phyloP scores from a whole-genome alignment of 352 stramenopile species.

The Elongisporangium undulatum region DNA sequence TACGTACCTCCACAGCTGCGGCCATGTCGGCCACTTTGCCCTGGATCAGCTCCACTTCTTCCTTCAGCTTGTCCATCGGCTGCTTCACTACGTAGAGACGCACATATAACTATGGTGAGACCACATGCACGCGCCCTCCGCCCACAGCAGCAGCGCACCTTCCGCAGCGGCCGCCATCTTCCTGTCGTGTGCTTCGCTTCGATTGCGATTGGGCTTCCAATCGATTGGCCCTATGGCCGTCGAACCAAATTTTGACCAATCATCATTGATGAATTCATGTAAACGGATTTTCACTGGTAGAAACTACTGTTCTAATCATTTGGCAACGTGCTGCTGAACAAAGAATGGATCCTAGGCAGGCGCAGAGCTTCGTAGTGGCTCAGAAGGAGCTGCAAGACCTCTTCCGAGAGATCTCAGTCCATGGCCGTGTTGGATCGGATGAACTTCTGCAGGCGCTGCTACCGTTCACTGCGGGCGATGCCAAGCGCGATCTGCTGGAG shows the following conservation, averaged over 20 bases:
- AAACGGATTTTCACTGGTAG: conserved; percentile 2
- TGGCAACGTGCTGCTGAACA: conserved; percentile 4
- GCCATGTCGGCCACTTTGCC: conserved; percentile 47
- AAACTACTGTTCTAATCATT: neutral
- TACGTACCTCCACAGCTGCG: conserved; percentile 35
- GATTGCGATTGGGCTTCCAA: conserved; percentile 14
- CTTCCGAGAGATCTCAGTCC: conserved; percentile 47
- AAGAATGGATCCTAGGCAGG: conserved; percentile 52
- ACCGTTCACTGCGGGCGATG: conserved; percentile 57
- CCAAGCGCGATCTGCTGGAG: conserved; percentile 40
- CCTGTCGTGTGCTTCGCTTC: neutral
- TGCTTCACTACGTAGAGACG: conserved; percentile 21
- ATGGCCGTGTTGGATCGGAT: conserved; percentile 32
- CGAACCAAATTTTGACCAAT: conserved; percentile 27
- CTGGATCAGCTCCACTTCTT: conserved; percentile 50
- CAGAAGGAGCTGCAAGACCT: conserved; percentile 54
- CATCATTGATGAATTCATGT: conserved; percentile 13
- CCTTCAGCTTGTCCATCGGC: conserved; percentile 44
- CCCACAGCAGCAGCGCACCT: conserved; percentile 20
- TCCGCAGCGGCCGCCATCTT: conserved; percentile 24
- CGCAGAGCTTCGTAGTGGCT: conserved; percentile 31
- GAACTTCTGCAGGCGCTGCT: conserved; percentile 48
- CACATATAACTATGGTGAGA: conserved; percentile 3
- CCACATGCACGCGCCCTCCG: neutral
- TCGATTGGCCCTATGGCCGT: conserved; percentile 12